Base-by-base conservation (phyloP, 2,329 filamentous ascomycete genomes). In the Cladophialophora exuberans region DNA sequence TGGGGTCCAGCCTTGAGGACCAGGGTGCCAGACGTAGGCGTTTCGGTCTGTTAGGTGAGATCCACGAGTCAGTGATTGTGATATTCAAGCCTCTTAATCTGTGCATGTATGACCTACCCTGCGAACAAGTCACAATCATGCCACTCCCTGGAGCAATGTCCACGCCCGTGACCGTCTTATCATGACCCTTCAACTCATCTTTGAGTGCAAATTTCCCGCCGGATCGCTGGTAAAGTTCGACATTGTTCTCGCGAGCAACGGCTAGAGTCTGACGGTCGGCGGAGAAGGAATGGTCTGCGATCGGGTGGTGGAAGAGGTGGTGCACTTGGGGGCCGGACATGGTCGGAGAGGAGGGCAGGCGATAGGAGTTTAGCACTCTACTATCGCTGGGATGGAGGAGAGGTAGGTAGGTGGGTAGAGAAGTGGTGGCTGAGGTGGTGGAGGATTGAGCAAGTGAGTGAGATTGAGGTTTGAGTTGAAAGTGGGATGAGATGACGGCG, bases 211-310 rank as follows among this genome's bases (percentile, higher is more conserved):
- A 97, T 62, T 85, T 83, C 67, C 78, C 84, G 69, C 89, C 90
- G 53, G 81, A 81, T 66, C 80, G 83, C 67, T 82, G 79, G 73
- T 97, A 97, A 36, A 99, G 85, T 79, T 97, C 91, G 67, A 99
- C 87, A 64, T 85, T 83, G 69, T 87, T 91, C 71, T 97, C 93
- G 67, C 90, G 88, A 61, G 93, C 89, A 54, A 99, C 92, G 54
- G 94, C 94, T 54, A 99, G 83, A 23, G 88, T 92, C 72, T 86
- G 79, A 71, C 86, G 89, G 76, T 99, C 94, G 60, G 90, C 86
- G 62, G 92, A 96, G 83, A 99, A 99, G 54, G 93, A 97, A 76
- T 99, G 94, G 79, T 99, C 94, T 64, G 90, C 90, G 70, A 99
- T 97, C 59, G 93, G 91, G 66, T 88, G 85, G 78, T 97, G 91